Conservation (phyloP, 257 asterid species). For the Avicennia marina region DNA sequence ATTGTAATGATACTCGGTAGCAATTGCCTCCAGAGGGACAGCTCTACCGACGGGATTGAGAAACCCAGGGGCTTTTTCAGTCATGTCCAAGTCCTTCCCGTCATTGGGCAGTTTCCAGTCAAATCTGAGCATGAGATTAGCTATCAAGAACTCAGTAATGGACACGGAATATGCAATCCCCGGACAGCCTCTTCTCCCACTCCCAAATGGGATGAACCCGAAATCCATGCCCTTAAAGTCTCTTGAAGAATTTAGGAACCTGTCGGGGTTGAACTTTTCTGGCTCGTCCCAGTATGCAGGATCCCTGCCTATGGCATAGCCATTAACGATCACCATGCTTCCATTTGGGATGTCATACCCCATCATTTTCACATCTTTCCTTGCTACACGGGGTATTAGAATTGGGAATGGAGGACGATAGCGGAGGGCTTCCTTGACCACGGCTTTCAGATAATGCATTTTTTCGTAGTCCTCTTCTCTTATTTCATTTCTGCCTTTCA, state of each 20-base stretch:
- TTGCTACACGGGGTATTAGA: conserved; percentile 24
- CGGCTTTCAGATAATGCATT: conserved; percentile 44
- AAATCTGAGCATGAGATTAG: conserved; percentile 29
- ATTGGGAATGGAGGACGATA: conserved; percentile 34
- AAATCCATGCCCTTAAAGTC: conserved; percentile 28
- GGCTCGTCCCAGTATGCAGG: conserved; percentile 34
- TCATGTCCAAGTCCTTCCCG: no score
- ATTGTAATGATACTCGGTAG: no score
- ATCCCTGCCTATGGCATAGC: conserved; percentile 46
- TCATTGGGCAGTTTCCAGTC: conserved; percentile 27
- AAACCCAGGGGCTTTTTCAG: no score
- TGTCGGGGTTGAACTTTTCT: conserved; percentile 33
- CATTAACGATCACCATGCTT: conserved; percentile 27
- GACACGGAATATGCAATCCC: conserved; percentile 23
- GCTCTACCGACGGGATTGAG: no score
- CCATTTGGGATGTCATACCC: conserved; percentile 34
- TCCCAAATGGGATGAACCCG: conserved; percentile 31
- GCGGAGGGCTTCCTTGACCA: conserved; percentile 37
- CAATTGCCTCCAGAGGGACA: no score
- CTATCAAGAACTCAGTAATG: conserved; percentile 25
- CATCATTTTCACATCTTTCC: conserved; percentile 25
- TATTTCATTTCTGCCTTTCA: conserved; percentile 20
- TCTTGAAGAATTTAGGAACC: conserved; percentile 22
- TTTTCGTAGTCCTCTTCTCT: conserved; percentile 33
- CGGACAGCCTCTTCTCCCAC: conserved; percentile 45